Evolutionary conservation across 208 protist species (phyloP), one percentile per base, ranked within the genome.

Genomic region (Trypanosoma boissoni): DNA sequence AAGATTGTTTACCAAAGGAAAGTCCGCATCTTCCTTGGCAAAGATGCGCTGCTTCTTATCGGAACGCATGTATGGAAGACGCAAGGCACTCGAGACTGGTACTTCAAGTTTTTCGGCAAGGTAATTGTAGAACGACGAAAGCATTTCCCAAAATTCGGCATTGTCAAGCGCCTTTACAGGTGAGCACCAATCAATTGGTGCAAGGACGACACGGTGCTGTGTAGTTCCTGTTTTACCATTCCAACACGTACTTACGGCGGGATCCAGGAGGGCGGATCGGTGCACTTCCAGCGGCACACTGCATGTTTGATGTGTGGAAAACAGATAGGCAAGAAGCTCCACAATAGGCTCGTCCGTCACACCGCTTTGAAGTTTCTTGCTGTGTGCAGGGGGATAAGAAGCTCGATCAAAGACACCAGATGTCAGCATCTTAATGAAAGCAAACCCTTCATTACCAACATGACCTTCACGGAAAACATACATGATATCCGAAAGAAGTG

Each of bases 231-330:
- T 70, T 41, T 69, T 69, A 27, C 49, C 41, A 20, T 74, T 51
- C 88, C 83, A 91, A 53, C 90, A 37, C 28, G 58, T 69, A 36
- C 67, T 58, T 42, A 91, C 84, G 12, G 79, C 80, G 23, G 88
- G 83, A 68, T 92, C 82, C 58, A 77, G 76, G 28, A 95, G 79
- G 26, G 55, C 85, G 49, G 78, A 91, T 51, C 88, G 88, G 76
- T 95, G 88, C 28, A 91, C 69, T 72, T 95, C 85, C 5, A 95
- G 74, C 41, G 80, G 85, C 16, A 89, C 70, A 23, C 81, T 81
- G 57, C 79, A 91, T 63, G 79, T 76, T 31, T 77, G 76, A 62
- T 92, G 70, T 7, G 65, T 62, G 8, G 85, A 88, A 58, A 91
- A 89, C 41, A 91, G 66, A 68, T 92, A 91, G 16, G 83, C 80